Evolutionary conservation across 2,329 filamentous ascomycete species (phyloP), one percentile per base, ranked within the genome.

Genomic region (Scleromitrula shiraiana): DNA sequence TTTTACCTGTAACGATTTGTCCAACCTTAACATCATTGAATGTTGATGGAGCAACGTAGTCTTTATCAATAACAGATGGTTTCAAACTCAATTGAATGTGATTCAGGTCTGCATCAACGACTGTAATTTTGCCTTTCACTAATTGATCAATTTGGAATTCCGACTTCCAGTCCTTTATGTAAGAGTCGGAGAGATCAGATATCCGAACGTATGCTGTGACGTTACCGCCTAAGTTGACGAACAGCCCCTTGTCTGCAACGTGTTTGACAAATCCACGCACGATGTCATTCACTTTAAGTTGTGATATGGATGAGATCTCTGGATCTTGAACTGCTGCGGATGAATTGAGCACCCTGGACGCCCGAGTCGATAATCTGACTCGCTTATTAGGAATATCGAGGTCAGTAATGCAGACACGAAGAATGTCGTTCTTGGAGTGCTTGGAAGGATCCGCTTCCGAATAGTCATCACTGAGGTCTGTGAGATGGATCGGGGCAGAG

Each of bases 111-210:
- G 73, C 60, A 58, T 96, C 85, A 22, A 90, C 77, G 2, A 80
- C 72, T 39, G 85, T 78, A 51, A 98, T 75, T 55, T 91, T 88
- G 43, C 89, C 93, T 66, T 85, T 88, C 46, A 98, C 88, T 5
- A 98, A 75, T 67, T 97, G 89, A 60, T 95, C 88, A 40, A 91
- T 71, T 59, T 93, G 82, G 68, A 91, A 96, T 37, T 83, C 74
- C 29, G 86, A 80, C 69, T 95, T 94, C 93, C 93, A 98, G 52
- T 97, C 88, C 67, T 97, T 97, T 59, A 98, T 70, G 65, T 83
- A 98, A 7, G 80, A 77, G 64, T 98, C 93, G 0, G 90, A 95
- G 12, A 98, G 75, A 64, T 97, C 90, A 8, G 85, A 80, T 45
- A 97, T 83, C 57, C 87, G 84, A 40, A 95, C 85, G 60, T 90